phyloP scores from a whole-genome alignment of 1,139 yeast species.

The Saccharomycopsis hybrid region DNA sequence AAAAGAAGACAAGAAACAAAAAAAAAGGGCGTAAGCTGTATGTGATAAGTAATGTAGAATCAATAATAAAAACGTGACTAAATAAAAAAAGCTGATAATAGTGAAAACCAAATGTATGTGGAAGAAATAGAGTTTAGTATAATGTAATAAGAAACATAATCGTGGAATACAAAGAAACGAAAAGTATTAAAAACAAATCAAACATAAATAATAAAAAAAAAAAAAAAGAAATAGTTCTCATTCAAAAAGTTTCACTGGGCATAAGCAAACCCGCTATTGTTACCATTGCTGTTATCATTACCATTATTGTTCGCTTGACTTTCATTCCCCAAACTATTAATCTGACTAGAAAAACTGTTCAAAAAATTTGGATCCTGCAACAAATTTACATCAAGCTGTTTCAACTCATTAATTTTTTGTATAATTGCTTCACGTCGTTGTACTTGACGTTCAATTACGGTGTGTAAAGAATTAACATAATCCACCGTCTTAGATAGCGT shows the following conservation, averaged over 20 bases:
- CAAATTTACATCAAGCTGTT: not conserved
- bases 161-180: too few species aligned
- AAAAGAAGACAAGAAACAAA: not conserved
- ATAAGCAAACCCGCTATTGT: not conserved
- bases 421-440: constrained; percentile 30
- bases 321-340: too few species aligned
- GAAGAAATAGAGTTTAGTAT: too few species aligned
- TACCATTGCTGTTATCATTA: not conserved
- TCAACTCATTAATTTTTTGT: constrained; percentile 32
- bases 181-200: too few species aligned
- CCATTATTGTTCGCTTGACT: not conserved
- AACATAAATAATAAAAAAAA: too few species aligned
- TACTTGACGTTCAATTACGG: constrained; percentile 38
- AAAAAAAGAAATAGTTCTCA: too few species aligned
- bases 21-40: not conserved
- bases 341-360: not conserved
- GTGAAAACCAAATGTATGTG: too few species aligned
- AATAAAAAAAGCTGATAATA: not conserved
- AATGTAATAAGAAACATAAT: too few species aligned
- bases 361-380: not conserved
- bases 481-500: constrained; percentile 65
- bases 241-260: too few species aligned
- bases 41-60: not conserved
- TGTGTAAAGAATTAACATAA: constrained; percentile 50
- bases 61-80: not conserved